Evolutionary conservation across 805 yeast genomes (phyloP).

Genomic region (Nakazawaea holstii): DNA sequence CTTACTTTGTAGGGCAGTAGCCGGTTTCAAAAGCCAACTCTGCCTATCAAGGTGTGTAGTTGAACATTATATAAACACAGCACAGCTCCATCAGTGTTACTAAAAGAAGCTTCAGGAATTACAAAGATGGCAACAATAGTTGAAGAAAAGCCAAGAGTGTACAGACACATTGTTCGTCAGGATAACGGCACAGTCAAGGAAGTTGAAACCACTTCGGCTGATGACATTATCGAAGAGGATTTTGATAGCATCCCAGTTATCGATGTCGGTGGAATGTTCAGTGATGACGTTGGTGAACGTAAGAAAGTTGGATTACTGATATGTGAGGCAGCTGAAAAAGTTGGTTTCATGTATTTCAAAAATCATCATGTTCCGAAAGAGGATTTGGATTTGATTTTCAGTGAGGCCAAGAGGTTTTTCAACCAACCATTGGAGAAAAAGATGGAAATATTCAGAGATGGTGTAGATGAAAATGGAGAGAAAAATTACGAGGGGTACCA

Average conservation of each 20-base stretch:
- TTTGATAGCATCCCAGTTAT: conserved; percentile 15
- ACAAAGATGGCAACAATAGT: conserved; percentile 1
- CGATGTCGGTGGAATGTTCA: conserved; percentile 13
- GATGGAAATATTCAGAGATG: conserved; percentile 18
- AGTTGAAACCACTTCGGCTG: conserved; percentile 7
- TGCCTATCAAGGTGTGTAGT: too few relatives aligned
- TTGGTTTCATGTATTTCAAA: conserved; percentile 26
- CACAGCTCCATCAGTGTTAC: too few relatives aligned
- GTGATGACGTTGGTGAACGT: conserved; percentile 13
- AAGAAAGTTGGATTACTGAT: conserved; percentile 17
- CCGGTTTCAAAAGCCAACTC: too few relatives aligned
- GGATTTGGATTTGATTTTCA: conserved; percentile 17
- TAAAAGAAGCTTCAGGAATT: too few relatives aligned
- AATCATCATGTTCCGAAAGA: conserved; percentile 24
- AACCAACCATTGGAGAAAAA: conserved; percentile 17
- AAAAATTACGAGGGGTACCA: conserved; percentile 23
- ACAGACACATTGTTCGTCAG: conserved; percentile 8
- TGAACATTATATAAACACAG: too few relatives aligned
- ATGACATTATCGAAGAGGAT: conserved; percentile 12
- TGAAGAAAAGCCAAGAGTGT: not conserved
- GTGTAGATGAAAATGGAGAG: conserved; percentile 18
- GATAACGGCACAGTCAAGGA: conserved; percentile 9
- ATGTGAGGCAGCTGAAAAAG: conserved; percentile 18
- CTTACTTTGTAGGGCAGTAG: too few relatives aligned
- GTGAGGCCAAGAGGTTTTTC: conserved; percentile 22